Base-by-base conservation (phyloP, 1,284 basidiomycete species). In the Laetiporus sulphureus region DNA sequence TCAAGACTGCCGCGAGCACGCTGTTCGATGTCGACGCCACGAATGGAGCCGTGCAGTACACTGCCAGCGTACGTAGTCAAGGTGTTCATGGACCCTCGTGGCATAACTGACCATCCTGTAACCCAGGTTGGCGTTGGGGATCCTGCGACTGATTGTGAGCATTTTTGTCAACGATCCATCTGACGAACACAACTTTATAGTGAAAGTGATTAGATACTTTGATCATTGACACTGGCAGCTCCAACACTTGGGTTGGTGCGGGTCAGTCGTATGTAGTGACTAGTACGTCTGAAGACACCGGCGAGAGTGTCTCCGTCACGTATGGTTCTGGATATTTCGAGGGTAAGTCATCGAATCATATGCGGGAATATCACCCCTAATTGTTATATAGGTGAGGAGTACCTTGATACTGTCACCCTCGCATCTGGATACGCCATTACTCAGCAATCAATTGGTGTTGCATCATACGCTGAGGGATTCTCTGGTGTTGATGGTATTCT, bases 181-280 rank as follows among this genome's bases (percentile, higher is more conserved):
- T n/a, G n/a, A n/a, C n/a, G n/a, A n/a, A n/a, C n/a, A n/a, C n/a
- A n/a, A n/a, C n/a, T n/a, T n/a, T n/a, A n/a, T n/a, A n/a, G n/a
- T n/a, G n/a, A n/a, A n/a, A n/a, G n/a, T n/a, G n/a, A 32, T 3
- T 34, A 57, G 56, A 55, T 43, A 44, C 46, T 30, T 40, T 60
- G 21, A 48, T 60, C 35, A 46, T 59, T 29, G 59, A 61, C 32
- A 58, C 56, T 2, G 59, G 59, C n/a, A 58, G 56, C 40, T 79
- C 78, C 18, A 80, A 79, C 62, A 83, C 78, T 5, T 83, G 80
- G 79, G 62, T 82, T 34, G 78, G 79, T 19, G 75, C 77, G 10
- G 47, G 24, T 15, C 58, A 43, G 15, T 11, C 57, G 1, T 81
- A 76, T 49, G 56, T 57, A 12, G 33, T 48, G 45, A 80, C 79